These are phyloP conservation scores for Pontederia paniculata DNA, from an alignment of 176 grass and related monocot species.

Conservation along the genomic window DNA sequence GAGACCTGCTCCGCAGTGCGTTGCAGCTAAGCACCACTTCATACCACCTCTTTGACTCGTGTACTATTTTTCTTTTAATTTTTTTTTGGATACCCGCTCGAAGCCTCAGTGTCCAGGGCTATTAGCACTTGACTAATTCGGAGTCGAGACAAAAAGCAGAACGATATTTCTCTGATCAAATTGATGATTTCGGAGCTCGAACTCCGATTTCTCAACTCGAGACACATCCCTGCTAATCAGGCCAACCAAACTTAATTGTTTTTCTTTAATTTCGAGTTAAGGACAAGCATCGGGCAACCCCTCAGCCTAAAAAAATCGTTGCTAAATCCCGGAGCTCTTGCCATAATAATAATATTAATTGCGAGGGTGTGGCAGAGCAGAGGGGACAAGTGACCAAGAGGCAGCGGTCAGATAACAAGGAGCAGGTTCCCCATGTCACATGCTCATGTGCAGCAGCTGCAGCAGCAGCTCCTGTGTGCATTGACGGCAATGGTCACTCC, in stretches of 20 bases:
- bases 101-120: too few relatives aligned
- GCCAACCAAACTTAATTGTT: too few relatives aligned
- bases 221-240: too few relatives aligned
- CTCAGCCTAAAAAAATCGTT: too few relatives aligned
- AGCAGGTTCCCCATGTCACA: neutral
- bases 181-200: too few relatives aligned
- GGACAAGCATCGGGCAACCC: neutral
- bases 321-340: neutral
- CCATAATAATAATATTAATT: neutral
- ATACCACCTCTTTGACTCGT: too few relatives aligned
- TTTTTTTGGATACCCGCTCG: too few relatives aligned
- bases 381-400: neutral
- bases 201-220: too few relatives aligned
- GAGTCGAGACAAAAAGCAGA: too few relatives aligned
- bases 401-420: neutral
- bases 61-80: neutral
- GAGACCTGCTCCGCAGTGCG: neutral
- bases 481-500: constrained; percentile 18
- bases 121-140: too few relatives aligned
- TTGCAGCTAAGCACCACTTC: constrained; percentile 4
- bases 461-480: constrained; percentile 3
- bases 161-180: too few relatives aligned
- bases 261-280: neutral
- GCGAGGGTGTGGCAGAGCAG: neutral
- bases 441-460: constrained; percentile 4